Evolutionary conservation across 176 grass and related monocot species (phyloP).

Genomic region (Eleusine coracana): DNA sequence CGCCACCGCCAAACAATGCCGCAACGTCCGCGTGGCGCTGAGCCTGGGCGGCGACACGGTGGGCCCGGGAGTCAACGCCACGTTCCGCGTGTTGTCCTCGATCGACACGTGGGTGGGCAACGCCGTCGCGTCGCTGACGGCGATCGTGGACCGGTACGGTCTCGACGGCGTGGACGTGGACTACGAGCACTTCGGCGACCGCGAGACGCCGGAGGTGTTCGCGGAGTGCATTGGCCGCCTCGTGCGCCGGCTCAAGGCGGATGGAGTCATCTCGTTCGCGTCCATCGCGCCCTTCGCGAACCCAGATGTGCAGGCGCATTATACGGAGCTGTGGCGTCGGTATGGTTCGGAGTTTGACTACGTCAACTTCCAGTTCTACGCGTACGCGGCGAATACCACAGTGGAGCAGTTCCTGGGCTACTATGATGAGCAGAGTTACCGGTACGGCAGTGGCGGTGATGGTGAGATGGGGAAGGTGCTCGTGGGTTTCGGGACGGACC

Average conservation of each 20-base stretch:
- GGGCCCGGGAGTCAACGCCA: not conserved
- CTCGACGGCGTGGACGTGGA: slow-evolving; percentile 59
- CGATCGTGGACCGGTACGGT: slow-evolving; percentile 30
- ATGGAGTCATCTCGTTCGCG: slow-evolving; percentile 45
- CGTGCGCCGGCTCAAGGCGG: slow-evolving; percentile 31
- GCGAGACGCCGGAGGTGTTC: slow-evolving; percentile 39
- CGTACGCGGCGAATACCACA: slow-evolving; percentile 45
- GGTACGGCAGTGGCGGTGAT: slow-evolving; percentile 26
- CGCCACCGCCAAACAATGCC: slow-evolving; percentile 1
- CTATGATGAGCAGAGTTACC: slow-evolving; percentile 41
- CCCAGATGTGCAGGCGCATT: slow-evolving; percentile 39
- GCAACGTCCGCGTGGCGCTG: slow-evolving; percentile 32
- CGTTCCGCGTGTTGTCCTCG: slow-evolving; percentile 43
- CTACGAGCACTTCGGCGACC: slow-evolving; percentile 55
- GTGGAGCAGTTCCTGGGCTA: slow-evolving; percentile 47
- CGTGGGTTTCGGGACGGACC: slow-evolving; percentile 38
- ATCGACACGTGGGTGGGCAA: slow-evolving; percentile 54
- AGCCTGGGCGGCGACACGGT: slow-evolving; percentile 55
- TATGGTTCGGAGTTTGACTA: slow-evolving; percentile 48
- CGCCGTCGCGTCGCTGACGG: slow-evolving; percentile 19
- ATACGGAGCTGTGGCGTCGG: slow-evolving; percentile 38
- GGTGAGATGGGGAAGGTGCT: slow-evolving; percentile 43
- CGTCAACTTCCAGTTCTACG: slow-evolving; percentile 74
- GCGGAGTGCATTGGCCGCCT: slow-evolving; percentile 54
- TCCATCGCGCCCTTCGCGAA: slow-evolving; percentile 58